phyloP scores from a whole-genome alignment of 495 filamentous ascomycete genomes.

The Aspergillus egyptiacus region DNA sequence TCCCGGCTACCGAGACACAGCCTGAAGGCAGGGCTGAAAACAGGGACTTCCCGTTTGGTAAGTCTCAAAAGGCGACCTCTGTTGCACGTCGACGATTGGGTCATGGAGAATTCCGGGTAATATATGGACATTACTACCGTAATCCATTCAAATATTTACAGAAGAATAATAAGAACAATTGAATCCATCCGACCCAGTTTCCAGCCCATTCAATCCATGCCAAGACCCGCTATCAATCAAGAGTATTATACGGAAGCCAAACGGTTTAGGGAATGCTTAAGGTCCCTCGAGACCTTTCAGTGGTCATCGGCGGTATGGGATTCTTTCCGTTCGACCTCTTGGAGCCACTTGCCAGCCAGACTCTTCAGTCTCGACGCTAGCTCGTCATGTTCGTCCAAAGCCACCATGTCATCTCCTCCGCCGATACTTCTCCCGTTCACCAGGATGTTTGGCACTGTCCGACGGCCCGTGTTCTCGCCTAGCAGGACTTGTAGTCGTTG shows the following conservation, averaged over 20 bases:
- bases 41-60: neutral
- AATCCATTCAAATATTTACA: conserved; percentile 7
- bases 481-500: conserved; percentile 61
- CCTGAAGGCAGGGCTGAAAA: too few species aligned
- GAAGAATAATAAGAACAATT: neutral
- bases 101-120: too few species aligned
- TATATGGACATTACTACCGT: too few species aligned
- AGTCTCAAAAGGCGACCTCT: too few species aligned
- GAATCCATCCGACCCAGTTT: neutral
- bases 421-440: conserved; percentile 85
- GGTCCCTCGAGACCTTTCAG: neutral
- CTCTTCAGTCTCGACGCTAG: conserved; percentile 65
- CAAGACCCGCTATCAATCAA: neutral
- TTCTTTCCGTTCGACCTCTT: conserved; percentile 38
- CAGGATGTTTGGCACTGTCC: conserved; percentile 87
- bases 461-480: conserved; percentile 64
- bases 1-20: neutral
- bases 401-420: conserved; percentile 79
- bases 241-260: too few species aligned
- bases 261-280: neutral
- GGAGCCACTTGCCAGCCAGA: conserved; percentile 65
- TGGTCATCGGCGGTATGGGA: neutral
- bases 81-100: too few species aligned
- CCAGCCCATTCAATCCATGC: neutral
- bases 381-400: conserved; percentile 60